Conservation (phyloP, 495 filamentous ascomycete species). For the Neurospora tetrasperma region DNA sequence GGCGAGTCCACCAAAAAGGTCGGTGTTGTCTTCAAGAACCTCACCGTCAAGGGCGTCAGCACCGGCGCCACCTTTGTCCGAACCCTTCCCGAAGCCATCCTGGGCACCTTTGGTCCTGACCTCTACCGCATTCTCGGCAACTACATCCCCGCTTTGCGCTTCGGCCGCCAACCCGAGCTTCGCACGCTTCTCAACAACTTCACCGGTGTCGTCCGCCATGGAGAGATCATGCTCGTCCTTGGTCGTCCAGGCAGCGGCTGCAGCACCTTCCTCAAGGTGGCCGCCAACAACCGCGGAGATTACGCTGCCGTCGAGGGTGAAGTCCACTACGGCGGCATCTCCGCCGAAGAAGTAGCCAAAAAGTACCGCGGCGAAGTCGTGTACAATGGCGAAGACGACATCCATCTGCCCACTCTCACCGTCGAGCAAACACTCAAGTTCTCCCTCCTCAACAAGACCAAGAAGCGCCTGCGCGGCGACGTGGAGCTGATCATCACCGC, state of each 20-base stretch:
- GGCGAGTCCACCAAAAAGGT: constrained; percentile 68
- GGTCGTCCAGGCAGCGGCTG: constrained; percentile 74
- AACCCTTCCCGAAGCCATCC: constrained; percentile 64
- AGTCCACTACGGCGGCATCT: constrained; percentile 67
- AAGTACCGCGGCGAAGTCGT: constrained; percentile 72
- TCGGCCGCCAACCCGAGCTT: constrained; percentile 32
- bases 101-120: constrained; percentile 81
- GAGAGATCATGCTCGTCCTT: constrained; percentile 74
- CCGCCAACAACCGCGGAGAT: constrained; percentile 56
- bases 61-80: constrained; percentile 58
- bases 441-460: constrained; percentile 74
- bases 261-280: constrained; percentile 67
- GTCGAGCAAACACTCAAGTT: constrained; percentile 78
- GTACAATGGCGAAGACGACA: constrained; percentile 75
- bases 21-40: constrained; percentile 71
- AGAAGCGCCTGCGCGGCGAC: constrained; percentile 54
- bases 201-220: constrained; percentile 65
- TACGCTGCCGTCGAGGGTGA: constrained; percentile 63
- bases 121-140: constrained; percentile 57
- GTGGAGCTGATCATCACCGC: constrained; percentile 60
- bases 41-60: constrained; percentile 65
- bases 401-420: constrained; percentile 66
- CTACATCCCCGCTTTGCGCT: constrained; percentile 53
- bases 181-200: constrained; percentile 63
- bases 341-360: constrained; percentile 55